Percentiles rank a stretch among this genome's conserved stretches.
phyloP scores from a whole-genome alignment of 2,329 filamentous ascomycete genomes.

The Botrytis cinerea region DNA sequence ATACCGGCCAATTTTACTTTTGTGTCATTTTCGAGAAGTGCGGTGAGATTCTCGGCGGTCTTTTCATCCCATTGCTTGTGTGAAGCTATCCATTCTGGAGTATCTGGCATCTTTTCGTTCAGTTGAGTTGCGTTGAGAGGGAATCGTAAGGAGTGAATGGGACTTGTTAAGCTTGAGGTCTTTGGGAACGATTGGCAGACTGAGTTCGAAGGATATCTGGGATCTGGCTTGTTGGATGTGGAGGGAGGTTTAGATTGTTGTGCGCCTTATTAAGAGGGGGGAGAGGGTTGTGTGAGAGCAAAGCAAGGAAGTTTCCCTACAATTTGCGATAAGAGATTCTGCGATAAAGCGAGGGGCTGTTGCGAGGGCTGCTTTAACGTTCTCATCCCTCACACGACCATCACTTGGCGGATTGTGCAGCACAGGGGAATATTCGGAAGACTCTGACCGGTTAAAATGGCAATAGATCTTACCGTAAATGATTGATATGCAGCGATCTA shows the following conservation, averaged over 20 bases:
- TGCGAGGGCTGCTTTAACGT: neutral
- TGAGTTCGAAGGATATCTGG: neutral
- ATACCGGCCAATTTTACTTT: slow-evolving; percentile 86
- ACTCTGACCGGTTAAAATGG: neutral
- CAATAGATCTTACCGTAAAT: neutral
- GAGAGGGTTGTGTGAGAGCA: neutral
- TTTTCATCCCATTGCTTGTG: slow-evolving; percentile 43
- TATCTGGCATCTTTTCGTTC: slow-evolving; percentile 15
- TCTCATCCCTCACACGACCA: neutral
- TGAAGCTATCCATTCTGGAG: slow-evolving; percentile 22
- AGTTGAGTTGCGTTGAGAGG: neutral
- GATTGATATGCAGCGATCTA: neutral
- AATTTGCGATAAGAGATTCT: slow-evolving; percentile 4
- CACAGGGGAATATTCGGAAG: neutral
- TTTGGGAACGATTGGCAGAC: neutral
- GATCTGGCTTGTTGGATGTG: neutral
- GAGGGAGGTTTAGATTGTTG: neutral
- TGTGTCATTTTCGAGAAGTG: slow-evolving; percentile 68
- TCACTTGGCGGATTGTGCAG: neutral
- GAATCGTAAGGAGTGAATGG: neutral
- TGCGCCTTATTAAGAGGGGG: neutral
- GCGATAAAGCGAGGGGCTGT: slow-evolving; percentile 12
- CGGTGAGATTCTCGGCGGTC: slow-evolving; percentile 64
- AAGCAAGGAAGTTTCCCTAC: slow-evolving; percentile 2
- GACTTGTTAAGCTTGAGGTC: neutral